Percentiles rank a stretch among this genome's conserved stretches.
Evolutionary conservation across 1,284 basidiomycete species (phyloP).

Genomic region (Trichosporon inkin): DNA sequence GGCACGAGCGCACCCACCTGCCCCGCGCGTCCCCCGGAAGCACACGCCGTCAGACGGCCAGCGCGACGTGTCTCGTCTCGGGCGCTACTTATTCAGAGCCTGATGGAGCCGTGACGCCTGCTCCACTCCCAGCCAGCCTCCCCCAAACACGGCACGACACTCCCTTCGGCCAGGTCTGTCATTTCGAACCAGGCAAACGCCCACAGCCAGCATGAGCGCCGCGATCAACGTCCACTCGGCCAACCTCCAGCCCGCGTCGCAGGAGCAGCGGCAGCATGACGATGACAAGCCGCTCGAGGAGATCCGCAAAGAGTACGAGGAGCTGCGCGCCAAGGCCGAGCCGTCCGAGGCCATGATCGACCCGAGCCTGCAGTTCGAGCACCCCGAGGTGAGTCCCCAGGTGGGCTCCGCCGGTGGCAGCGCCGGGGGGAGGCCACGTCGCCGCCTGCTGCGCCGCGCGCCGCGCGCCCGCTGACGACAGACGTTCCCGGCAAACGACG

Average conservation of each 20-base stretch:
- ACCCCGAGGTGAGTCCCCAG: slow-evolving; percentile 32
- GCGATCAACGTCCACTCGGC: neutral
- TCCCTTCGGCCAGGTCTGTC: too few relatives aligned
- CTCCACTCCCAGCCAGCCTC: too few relatives aligned
- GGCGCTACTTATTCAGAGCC: too few relatives aligned
- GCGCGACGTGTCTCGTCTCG: too few relatives aligned
- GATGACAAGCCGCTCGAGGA: slow-evolving; percentile 15
- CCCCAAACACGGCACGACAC: too few relatives aligned
- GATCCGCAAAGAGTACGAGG: slow-evolving; percentile 30
- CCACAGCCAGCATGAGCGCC: slow-evolving; percentile 1
- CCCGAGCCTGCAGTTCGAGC: slow-evolving; percentile 32
- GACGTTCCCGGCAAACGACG: slow-evolving; percentile 28
- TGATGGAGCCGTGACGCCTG: too few relatives aligned
- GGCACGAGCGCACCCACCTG: neutral
- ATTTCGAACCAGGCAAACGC: neutral
- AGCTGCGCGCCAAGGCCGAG: slow-evolving; percentile 40
- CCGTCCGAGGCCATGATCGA: slow-evolving; percentile 35
- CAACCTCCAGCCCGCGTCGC: neutral
- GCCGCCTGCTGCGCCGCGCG: neutral
- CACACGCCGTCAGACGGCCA: too few relatives aligned
- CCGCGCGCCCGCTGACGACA: neutral
- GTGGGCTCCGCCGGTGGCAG: too few relatives aligned
- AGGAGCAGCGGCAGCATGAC: neutral
- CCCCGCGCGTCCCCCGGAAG: too few relatives aligned
- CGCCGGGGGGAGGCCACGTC: too few relatives aligned